Evolutionary conservation across 2,329 filamentous ascomycete species (phyloP).

Genomic region (Clonostachys rosea): DNA sequence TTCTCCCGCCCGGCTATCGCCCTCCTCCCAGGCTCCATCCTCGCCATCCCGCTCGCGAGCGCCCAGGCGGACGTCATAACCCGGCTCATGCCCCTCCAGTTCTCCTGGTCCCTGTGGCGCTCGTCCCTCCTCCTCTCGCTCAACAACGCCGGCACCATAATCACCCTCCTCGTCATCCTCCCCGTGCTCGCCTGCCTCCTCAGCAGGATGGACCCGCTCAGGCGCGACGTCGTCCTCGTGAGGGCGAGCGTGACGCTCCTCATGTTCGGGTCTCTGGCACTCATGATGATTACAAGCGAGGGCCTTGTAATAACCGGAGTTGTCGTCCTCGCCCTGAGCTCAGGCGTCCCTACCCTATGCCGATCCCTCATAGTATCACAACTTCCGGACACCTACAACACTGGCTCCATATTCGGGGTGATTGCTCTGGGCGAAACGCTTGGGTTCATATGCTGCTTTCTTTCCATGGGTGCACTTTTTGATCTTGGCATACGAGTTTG

Average conservation of each 20-base stretch:
- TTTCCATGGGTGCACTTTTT: conserved; percentile 13
- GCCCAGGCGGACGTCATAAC: conserved; percentile 12
- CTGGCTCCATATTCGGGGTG: conserved; percentile 14
- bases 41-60: conserved; percentile 11
- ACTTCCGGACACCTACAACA: conserved; percentile 4
- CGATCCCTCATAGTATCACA: conserved; percentile 13
- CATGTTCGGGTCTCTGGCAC: conserved; percentile 12
- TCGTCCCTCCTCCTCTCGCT: conserved; percentile 14
- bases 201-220: conserved; percentile 3
- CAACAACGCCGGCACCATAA: conserved; percentile 10
- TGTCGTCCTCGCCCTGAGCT: conserved; percentile 11
- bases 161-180: conserved; percentile 12
- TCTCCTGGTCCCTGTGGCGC: conserved; percentile 10
- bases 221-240: conserved; percentile 9
- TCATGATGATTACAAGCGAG: conserved; percentile 11
- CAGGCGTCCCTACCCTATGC: conserved; percentile 14
- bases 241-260: conserved; percentile 11
- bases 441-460: conserved; percentile 10
- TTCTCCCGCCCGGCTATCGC: conserved; percentile 10
- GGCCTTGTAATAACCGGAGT: conserved; percentile 12
- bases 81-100: conserved; percentile 16
- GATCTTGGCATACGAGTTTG: conserved; percentile 12
- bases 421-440: conserved; percentile 15
- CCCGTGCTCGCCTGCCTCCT: conserved; percentile 8
- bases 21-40: conserved; percentile 13